These are phyloP conservation scores for Solanum okadae DNA, from an alignment of 257 asterid genomes.

Conservation along the genomic window DNA sequence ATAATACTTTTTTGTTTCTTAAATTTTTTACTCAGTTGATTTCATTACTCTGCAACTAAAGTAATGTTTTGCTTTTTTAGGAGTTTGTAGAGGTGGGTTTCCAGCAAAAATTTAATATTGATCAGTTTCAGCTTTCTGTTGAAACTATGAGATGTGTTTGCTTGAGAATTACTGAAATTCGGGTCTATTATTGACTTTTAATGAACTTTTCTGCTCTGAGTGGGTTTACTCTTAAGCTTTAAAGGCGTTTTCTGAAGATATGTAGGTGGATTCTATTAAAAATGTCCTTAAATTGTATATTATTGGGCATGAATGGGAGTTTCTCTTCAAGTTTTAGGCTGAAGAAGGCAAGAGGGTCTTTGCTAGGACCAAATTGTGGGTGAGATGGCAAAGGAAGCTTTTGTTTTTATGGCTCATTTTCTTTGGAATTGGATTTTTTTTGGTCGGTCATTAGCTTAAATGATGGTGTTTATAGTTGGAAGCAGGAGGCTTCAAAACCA, in stretches of 20 bases:
- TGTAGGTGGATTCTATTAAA: constrained; percentile 30
- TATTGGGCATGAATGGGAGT: constrained; percentile 21
- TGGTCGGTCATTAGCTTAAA: constrained; percentile 13
- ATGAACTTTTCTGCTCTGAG: constrained; percentile 17
- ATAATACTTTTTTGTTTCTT: no score
- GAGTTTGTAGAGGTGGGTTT: constrained; percentile 7
- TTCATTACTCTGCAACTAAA: no score
- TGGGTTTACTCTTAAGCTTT: constrained; percentile 17
- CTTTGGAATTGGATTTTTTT: constrained; percentile 15
- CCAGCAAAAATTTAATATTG: not conserved
- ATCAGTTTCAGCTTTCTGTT: not conserved
- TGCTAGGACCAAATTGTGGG: constrained; percentile 17
- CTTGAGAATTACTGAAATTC: not conserved
- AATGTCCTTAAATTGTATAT: constrained; percentile 37
- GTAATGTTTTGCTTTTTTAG: not conserved
- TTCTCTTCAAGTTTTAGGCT: constrained; percentile 19
- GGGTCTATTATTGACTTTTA: constrained; percentile 3
- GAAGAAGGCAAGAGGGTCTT: constrained; percentile 19
- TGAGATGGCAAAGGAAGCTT: constrained; percentile 26
- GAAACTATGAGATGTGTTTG: not conserved
- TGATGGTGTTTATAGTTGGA: constrained; percentile 14
- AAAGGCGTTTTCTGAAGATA: constrained; percentile 13
- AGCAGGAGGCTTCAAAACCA: constrained; percentile 5
- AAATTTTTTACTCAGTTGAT: no score
- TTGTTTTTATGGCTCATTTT: constrained; percentile 22